Percentiles rank a stretch among this genome's conserved stretches.
These are phyloP conservation scores for Mycena filopes DNA, from an alignment of 768 basidiomycete genomes.

Conservation along the genomic window DNA sequence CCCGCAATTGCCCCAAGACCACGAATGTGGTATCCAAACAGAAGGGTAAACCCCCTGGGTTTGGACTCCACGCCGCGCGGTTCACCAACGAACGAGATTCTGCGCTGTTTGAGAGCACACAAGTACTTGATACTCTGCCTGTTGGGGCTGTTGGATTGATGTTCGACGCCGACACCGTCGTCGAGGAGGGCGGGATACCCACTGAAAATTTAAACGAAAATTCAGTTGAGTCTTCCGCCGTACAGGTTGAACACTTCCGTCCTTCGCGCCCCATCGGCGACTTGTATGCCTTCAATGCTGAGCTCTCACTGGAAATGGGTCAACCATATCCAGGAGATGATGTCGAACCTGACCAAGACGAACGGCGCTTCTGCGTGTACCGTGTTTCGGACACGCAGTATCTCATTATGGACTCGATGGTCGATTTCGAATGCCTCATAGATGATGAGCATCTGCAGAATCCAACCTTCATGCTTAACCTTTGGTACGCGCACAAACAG, in stretches of 20 bases:
- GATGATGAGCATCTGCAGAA: not conserved
- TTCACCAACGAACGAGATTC: not conserved
- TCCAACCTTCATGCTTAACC: not conserved
- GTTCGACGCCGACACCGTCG: not conserved
- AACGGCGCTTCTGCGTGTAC: not conserved
- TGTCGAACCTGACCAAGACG: not conserved
- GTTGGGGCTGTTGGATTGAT: not conserved
- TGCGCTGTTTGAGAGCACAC: not conserved
- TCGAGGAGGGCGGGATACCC: slow-evolving; percentile 1
- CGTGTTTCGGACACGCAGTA: slow-evolving; percentile 5
- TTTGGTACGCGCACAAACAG: not conserved
- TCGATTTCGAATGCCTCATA: not conserved
- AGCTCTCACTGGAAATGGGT: not conserved
- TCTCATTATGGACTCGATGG: not conserved
- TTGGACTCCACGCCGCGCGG: not conserved
- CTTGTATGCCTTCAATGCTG: slow-evolving; percentile 1
- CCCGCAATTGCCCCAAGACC: slow-evolving; percentile 1
- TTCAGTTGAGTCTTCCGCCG: not conserved
- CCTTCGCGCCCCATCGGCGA: not conserved
- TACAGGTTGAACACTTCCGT: not conserved
- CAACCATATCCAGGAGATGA: not conserved
- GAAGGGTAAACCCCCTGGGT: slow-evolving; percentile 1
- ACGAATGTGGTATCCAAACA: not conserved
- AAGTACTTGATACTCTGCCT: not conserved
- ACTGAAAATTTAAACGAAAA: not conserved